Evolutionary conservation across 768 basidiomycete species (phyloP).

Genomic region (Termitomyces sp.): DNA sequence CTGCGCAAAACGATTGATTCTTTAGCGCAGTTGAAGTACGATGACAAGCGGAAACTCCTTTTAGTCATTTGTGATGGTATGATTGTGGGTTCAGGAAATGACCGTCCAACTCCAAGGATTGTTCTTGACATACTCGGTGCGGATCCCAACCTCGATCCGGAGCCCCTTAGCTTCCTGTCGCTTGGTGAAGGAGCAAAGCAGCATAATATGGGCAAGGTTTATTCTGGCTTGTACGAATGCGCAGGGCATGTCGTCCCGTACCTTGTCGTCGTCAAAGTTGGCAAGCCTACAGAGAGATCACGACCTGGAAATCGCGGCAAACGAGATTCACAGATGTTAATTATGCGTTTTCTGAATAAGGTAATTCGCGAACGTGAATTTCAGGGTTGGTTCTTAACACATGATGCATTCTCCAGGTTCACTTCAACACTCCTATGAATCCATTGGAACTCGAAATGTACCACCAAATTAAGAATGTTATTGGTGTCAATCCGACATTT

Average conservation of each 20-base stretch:
- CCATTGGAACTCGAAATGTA: slow-evolving; percentile 97
- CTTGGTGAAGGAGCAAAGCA: slow-evolving; percentile 94
- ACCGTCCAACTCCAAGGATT: slow-evolving; percentile 92
- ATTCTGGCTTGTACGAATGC: slow-evolving; percentile 92
- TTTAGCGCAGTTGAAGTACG: slow-evolving; percentile 89
- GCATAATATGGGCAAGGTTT: slow-evolving; percentile 98
- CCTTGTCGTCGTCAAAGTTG: slow-evolving; percentile 86
- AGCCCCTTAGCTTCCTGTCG: slow-evolving; percentile 90
- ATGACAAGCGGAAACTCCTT: slow-evolving; percentile 95
- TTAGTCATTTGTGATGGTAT: slow-evolving; percentile 96
- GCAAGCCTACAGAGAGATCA: slow-evolving; percentile 89
- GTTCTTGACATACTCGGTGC: slow-evolving; percentile 95
- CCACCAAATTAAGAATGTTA: slow-evolving; percentile 99
- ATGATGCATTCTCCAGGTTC: slow-evolving; percentile 53
- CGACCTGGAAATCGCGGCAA: slow-evolving; percentile 98
- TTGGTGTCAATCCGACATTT: slow-evolving; percentile 97
- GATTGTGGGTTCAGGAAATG: slow-evolving; percentile 96
- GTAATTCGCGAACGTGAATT: slow-evolving; percentile 28
- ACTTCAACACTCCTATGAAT: slow-evolving; percentile 95
- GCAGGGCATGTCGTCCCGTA: slow-evolving; percentile 96
- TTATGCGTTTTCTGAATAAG: slow-evolving; percentile 99
- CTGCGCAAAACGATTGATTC: slow-evolving; percentile 89
- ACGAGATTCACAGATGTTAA: slow-evolving; percentile 92
- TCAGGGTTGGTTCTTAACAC: neutral
- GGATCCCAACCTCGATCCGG: slow-evolving; percentile 89